Evolutionary conservation across 2,329 filamentous ascomycete species (phyloP).

Genomic region (Alternaria infectoria): DNA sequence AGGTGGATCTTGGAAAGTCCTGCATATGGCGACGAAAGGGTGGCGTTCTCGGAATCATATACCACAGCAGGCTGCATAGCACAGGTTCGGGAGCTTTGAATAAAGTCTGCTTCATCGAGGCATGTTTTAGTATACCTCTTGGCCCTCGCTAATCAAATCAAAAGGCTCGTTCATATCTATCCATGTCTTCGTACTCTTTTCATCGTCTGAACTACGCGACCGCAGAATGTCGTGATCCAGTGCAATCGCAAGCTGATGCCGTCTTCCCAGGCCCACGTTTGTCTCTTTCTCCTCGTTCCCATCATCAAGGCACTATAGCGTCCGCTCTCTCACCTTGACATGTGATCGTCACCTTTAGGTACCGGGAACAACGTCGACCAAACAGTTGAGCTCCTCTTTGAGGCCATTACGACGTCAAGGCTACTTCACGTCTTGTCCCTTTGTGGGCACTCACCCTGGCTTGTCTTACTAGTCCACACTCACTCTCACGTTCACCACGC

Average conservation of each 20-base stretch:
- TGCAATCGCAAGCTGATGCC: background rate
- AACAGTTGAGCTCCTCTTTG: background rate
- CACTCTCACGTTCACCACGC: background rate
- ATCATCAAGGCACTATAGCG: background rate
- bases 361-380: background rate
- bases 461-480: background rate
- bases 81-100: background rate
- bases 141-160: background rate
- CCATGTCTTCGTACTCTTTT: background rate
- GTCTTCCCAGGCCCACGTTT: background rate
- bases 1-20: too few relatives aligned
- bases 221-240: accelerated
- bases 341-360: accelerated
- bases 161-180: background rate
- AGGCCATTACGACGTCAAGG: background rate
- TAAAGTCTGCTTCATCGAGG: background rate
- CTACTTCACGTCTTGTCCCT: background rate
- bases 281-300: background rate
- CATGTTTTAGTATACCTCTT: background rate
- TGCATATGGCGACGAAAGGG: background rate
- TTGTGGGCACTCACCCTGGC: background rate
- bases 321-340: background rate
- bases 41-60: slow-evolving; percentile 8
- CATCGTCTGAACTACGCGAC: background rate
- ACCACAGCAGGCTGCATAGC: slow-evolving; percentile 17